These are phyloP conservation scores for Sugiyamaella neomexicana DNA, from an alignment of 1,139 yeast genomes.

Conservation along the genomic window DNA sequence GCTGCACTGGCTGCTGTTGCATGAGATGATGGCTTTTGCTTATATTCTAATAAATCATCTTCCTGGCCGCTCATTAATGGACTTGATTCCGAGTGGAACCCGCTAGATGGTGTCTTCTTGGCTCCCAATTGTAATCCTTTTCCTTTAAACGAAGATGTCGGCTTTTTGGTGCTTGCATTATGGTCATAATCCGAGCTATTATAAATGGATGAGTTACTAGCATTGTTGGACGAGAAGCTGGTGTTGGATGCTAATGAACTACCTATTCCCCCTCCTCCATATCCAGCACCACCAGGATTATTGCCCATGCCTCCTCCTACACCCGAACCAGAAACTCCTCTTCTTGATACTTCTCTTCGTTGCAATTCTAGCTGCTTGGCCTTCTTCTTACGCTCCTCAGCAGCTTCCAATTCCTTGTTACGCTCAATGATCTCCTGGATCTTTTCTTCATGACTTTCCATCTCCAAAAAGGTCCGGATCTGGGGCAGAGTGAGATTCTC, in stretches of 20 bases:
- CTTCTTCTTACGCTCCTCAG: slow-evolving; percentile 93
- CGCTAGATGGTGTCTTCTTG: slow-evolving; percentile 47
- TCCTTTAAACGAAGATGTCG: slow-evolving; percentile 48
- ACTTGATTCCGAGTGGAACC: slow-evolving; percentile 41
- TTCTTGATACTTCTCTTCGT: slow-evolving; percentile 75
- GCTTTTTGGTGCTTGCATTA: slow-evolving; percentile 20
- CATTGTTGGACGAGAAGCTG: slow-evolving; percentile 5
- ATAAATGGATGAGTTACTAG: slow-evolving; percentile 23
- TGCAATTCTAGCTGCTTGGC: slow-evolving; percentile 84
- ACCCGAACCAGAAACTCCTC: slow-evolving; percentile 37
- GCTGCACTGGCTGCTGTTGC: slow-evolving; percentile 25
- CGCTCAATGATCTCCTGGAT: slow-evolving; percentile 97
- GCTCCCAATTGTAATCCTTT: slow-evolving; percentile 83
- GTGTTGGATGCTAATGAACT: slow-evolving; percentile 19
- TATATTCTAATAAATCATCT: slow-evolving; percentile 19
- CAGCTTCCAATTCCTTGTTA: slow-evolving; percentile 95
- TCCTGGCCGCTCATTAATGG: slow-evolving; percentile 33
- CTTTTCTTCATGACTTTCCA: slow-evolving; percentile 98
- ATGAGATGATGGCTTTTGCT: slow-evolving; percentile 17
- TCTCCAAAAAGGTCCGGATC: slow-evolving; percentile 85
- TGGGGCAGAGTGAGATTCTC: slow-evolving; percentile 83
- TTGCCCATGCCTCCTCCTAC: slow-evolving; percentile 19
- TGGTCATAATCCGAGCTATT: slow-evolving; percentile 26
- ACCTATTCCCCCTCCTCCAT: slow-evolving; percentile 15
- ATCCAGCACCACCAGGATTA: slow-evolving; percentile 21